Evolutionary conservation across 495 filamentous ascomycete genomes (phyloP), one percentile per base, ranked within the genome.

Genomic region (Neurospora pannonica): DNA sequence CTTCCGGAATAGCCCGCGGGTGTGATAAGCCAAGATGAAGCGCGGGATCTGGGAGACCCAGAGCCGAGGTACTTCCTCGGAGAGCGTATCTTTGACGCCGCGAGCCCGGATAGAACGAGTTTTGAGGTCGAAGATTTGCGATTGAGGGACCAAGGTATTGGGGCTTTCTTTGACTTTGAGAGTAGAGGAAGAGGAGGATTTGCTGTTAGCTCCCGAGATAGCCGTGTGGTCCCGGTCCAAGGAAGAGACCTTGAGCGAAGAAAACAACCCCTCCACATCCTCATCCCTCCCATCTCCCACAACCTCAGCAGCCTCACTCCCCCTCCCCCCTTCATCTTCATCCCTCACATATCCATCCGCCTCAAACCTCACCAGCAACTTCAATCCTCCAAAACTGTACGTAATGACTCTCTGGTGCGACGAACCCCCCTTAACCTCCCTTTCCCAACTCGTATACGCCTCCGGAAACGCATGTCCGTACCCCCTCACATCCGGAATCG

Each of bases 381-480:
- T 82, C 38, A 92, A 72, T 0, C 86, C 88, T 2, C 78, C 88
- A 73, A 94, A 88, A 0, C 82, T 72, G 78, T 92, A 93, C 19
- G 81, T 79, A 2, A 93, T 75, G 21, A 92, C 74, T 0, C 91
- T 85, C 74, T 93, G 90, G 72, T 92, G 90, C 0, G 88, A 89
- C 38, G 82, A 82, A 0, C 88, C 91, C 11, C 83, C 84, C 69
- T 80, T 81, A 24, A 88, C 83, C 10, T 82, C 84, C 0, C 74
- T 2, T 5, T 85, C 82, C 87, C 89, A 90, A 0, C 85, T 87
- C 5, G 91, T 93, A 76, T 91, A 91, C 5, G 82, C 84, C 48
- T 91, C 89, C 11, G 89, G 86, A 77, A 93, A 93, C 2, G 88
- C 85, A 77, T 92, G 89, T 5, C 91, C 90, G 77, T 84, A 92